Base-by-base conservation (phyloP, 805 yeast species). In the Saturnispora diversa region DNA sequence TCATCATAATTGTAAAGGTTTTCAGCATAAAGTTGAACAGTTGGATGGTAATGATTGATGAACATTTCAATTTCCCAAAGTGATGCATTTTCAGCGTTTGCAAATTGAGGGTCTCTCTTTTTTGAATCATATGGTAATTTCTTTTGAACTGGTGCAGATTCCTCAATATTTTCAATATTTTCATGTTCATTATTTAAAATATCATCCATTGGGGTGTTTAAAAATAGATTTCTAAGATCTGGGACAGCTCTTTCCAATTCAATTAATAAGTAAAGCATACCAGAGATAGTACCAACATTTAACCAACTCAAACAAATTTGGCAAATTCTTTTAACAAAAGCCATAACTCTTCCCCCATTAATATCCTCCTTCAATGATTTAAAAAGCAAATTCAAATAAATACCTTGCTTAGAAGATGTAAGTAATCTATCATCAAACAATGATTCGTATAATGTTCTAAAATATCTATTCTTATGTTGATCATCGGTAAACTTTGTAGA, bases 51-150 rank as follows among this genome's bases (percentile, higher is more conserved):
- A 63, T 90, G 97, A 44, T 70, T 68, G 37, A 77, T 56, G 55
- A 92, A 80, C 25, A 77, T 82, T 30, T 69, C 64, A 9, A 87
- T 57, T 64, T 92, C 98, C 97, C 97, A 92, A 37, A 90, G 61
- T 2, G 90, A 79, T 0, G 95, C 69, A 35, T 70, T 72, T 32
- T 77, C 78, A 5, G 97, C 97, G 57, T 84, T 72, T n/a, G 97
- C 85, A 56, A 62, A 86, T 49, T 74, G 70, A n/a, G 98, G 98
- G 57, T 92, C 97, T 59, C 97, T 77, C 56, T 84, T 85, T 53
- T 77, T 77, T 26, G 94, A 76, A 60, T 92, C 97, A 57, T 92
- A 92, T 10, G 48, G 51, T 37, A 47, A 50, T 8, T 20, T 34
- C 16, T 37, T 44, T 15, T 27, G 38, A 46, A 24, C 35, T 11